Conservation (phyloP, 768 basidiomycete species). For the Naganishia antarctica region DNA sequence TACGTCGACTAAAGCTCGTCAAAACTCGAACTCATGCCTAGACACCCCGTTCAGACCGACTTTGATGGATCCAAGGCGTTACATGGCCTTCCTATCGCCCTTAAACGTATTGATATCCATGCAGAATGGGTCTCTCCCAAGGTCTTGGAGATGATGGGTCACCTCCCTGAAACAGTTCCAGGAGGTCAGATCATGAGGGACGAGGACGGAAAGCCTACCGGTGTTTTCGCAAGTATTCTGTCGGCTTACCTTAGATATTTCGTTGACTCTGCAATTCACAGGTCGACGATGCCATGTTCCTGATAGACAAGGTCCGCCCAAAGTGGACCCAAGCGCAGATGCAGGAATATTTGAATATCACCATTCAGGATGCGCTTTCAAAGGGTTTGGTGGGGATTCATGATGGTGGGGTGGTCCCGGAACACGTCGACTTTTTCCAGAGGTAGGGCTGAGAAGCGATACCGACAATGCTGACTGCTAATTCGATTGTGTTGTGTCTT, state of each 20-base stretch:
- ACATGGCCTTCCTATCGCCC: conserved; percentile 63
- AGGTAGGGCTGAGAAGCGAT: conserved; percentile 52
- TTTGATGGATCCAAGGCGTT: conserved; percentile 67
- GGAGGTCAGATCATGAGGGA: conserved; percentile 75
- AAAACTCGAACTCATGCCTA: neutral
- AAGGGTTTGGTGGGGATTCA: conserved; percentile 82
- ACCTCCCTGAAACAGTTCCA: conserved; percentile 61
- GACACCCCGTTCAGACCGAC: conserved; percentile 52
- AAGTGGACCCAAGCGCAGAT: conserved; percentile 59
- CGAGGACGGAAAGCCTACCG: conserved; percentile 63
- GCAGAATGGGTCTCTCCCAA: conserved; percentile 78
- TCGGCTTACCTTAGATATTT: conserved; percentile 14
- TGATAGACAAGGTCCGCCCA: conserved; percentile 61
- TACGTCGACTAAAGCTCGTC: conserved; percentile 29
- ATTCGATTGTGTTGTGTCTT: neutral
- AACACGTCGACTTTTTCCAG: conserved; percentile 62
- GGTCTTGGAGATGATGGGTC: conserved; percentile 58
- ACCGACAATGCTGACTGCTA: neutral
- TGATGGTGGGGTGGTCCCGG: conserved; percentile 62
- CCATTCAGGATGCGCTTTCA: conserved; percentile 65
- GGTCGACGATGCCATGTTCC: conserved; percentile 78
- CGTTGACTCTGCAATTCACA: conserved; percentile 8
- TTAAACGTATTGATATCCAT: conserved; percentile 75
- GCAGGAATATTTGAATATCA: conserved; percentile 60
- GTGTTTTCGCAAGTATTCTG: conserved; percentile 49